A percentile compares a stretch with the other conserved stretches of the same genome.
Evolutionary conservation across 768 basidiomycete species (phyloP).

Genomic region (Lentinula guzmanii): DNA sequence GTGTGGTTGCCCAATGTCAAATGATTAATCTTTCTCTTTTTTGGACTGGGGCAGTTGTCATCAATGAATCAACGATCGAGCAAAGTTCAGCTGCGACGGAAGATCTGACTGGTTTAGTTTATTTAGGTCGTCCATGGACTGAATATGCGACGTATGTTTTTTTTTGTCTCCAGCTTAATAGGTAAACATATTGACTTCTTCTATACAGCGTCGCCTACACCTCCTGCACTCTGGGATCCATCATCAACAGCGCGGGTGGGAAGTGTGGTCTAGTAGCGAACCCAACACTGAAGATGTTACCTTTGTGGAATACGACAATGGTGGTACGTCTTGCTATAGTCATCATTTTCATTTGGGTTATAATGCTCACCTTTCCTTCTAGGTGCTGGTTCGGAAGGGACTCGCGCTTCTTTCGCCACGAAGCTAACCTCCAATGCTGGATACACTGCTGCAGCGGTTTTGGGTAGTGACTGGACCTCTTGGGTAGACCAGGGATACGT

Average conservation of each 20-base stretch:
- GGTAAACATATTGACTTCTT: neutral
- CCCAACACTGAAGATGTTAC: conserved; percentile 21
- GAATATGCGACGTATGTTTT: conserved; percentile 12
- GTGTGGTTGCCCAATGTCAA: neutral
- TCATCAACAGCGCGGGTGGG: conserved; percentile 21
- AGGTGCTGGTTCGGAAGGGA: conserved; percentile 19
- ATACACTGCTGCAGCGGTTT: conserved; percentile 14
- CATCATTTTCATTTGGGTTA: neutral
- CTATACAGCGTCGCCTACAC: conserved; percentile 18
- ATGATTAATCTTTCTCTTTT: neutral
- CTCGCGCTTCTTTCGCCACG: conserved; percentile 18
- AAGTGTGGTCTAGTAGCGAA: conserved; percentile 17
- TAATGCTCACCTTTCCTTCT: neutral
- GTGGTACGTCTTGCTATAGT: conserved; percentile 8
- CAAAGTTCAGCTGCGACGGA: conserved; percentile 13
- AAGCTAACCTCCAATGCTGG: conserved; percentile 15
- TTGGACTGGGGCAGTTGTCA: conserved; percentile 1
- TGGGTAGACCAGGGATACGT: conserved; percentile 20
- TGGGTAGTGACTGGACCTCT: conserved; percentile 17
- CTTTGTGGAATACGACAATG: conserved; percentile 19
- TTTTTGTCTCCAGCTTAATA: neutral
- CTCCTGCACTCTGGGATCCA: conserved; percentile 13
- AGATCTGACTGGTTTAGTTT: conserved; percentile 16
- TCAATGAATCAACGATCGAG: conserved; percentile 11
- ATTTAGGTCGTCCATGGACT: conserved; percentile 18